Percentiles rank a stretch among this genome's conserved stretches.
These are phyloP conservation scores for Kitagawia praeruptora DNA, from an alignment of 129 eudicot species.

Conservation along the genomic window DNA sequence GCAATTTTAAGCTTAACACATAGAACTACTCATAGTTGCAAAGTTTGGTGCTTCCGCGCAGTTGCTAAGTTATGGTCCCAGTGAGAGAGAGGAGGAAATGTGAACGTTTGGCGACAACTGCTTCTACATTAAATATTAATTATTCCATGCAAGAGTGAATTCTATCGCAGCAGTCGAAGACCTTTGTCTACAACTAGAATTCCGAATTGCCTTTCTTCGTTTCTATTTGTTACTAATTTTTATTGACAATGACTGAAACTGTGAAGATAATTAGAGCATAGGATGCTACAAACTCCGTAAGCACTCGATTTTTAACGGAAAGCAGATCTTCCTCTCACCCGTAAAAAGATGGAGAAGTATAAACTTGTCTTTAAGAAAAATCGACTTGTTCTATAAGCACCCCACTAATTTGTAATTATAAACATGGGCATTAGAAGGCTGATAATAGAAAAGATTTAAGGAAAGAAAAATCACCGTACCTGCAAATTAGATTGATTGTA, in stretches of 20 bases:
- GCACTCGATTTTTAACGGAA: not conserved
- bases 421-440: not conserved
- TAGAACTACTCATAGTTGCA: not conserved
- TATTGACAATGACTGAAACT: not conserved
- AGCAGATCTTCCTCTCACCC: not conserved
- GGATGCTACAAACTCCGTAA: not conserved
- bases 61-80: not conserved
- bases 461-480: constrained; percentile 31
- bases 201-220: not conserved
- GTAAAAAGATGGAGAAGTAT: not conserved
- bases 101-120: not conserved
- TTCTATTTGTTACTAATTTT: not conserved
- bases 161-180: not conserved
- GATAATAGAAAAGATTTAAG: not conserved
- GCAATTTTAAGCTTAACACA: no score
- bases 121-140: not conserved
- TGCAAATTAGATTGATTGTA: constrained; percentile 79
- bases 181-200: not conserved
- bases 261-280: not conserved
- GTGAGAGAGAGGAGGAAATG: not conserved
- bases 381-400: not conserved
- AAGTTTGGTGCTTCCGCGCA: not conserved
- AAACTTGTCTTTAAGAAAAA: not conserved
- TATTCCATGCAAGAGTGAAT: not conserved
- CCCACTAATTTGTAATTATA: not conserved